phyloP scores from a whole-genome alignment of 768 basidiomycete genomes.

The Phylloporus sp. region DNA sequence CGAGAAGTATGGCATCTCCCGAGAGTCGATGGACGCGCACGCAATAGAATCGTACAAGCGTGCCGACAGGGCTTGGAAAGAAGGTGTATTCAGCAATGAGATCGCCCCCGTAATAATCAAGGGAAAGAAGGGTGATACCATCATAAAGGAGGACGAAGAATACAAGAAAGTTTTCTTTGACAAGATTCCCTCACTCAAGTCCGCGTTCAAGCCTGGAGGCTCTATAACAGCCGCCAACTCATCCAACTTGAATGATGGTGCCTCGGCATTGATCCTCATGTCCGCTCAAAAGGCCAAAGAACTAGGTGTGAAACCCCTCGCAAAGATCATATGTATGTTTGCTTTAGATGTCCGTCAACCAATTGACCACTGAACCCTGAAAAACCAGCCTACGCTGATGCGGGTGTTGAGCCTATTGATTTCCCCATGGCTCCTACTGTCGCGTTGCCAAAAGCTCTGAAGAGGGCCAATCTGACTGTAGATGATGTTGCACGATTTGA shows the following conservation, averaged over 20 bases:
- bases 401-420: slow-evolving; percentile 93
- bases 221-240: slow-evolving; percentile 97
- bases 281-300: slow-evolving; percentile 90
- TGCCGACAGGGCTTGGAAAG: slow-evolving; percentile 85
- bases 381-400: slow-evolving; percentile 85
- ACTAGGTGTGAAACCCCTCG: slow-evolving; percentile 87
- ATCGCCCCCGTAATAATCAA: slow-evolving; percentile 87
- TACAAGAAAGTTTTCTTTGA: slow-evolving; percentile 96
- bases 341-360: neutral
- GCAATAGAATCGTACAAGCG: slow-evolving; percentile 95
- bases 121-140: slow-evolving; percentile 88
- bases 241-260: slow-evolving; percentile 91
- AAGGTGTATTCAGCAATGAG: slow-evolving; percentile 80
- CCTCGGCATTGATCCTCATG: slow-evolving; percentile 91
- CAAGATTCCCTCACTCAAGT: slow-evolving; percentile 83
- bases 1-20: slow-evolving; percentile 73
- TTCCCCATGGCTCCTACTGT: slow-evolving; percentile 94
- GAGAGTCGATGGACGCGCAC: slow-evolving; percentile 85
- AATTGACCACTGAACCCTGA: slow-evolving; percentile 3
- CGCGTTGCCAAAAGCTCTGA: slow-evolving; percentile 82
- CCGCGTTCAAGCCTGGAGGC: slow-evolving; percentile 87
- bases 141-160: slow-evolving; percentile 94
- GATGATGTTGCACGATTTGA: slow-evolving; percentile 91
- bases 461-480: slow-evolving; percentile 77
- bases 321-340: slow-evolving; percentile 84